Evolutionary conservation across 495 filamentous ascomycete species (phyloP), one percentile per base, ranked within the genome.

Genomic region (Daldinia childiae): DNA sequence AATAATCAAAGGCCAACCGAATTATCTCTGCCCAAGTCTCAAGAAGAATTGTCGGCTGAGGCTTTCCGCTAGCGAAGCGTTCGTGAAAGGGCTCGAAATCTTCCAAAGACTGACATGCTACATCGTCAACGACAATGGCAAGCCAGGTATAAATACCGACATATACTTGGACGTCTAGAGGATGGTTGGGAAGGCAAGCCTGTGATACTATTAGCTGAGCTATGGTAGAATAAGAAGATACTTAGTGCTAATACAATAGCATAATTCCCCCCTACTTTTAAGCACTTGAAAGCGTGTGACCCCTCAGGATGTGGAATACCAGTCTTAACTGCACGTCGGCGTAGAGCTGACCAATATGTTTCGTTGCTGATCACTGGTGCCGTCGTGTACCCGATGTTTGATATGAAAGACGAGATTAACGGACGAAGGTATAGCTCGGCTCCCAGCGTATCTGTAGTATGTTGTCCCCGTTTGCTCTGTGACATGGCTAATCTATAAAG

Each of bases 131-230:
- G 29, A 68, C n/a, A n/a, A 64, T 43, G 12, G 58, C 59, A 6
- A 73, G 32, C 70, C 70, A 73, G 15, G 70, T 68, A 29, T 41
- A 73, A 26, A 73, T 57, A n/a, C 70, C 70, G 41, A 64, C 45
- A 36, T 73, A 64, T 12, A 73, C 26, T 11, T 67, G 59, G n/a
- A 69, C 60, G 11, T 72, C 59, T 0, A 72, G 15, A 2, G 70
- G 70, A 17, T 72, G 70, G 14, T 58, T 61, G 2, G 64, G 64
- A 21, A 64, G 51, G n/a, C 70, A 72, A 6, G 52, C 64, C 70
- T 72, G 26, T 27, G 7, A 38, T 6, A 9, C 21, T 1, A 19
- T 64, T 64, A 64, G 26, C 19, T 14, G n/a, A 36, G 55, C 21
- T 39, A 39, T 34, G 17, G 3, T 8, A 55, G 4, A 34, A 7